These are phyloP conservation scores for Micractinium sp. DNA, from an alignment of 139 green algal species.

Conservation along the genomic window DNA sequence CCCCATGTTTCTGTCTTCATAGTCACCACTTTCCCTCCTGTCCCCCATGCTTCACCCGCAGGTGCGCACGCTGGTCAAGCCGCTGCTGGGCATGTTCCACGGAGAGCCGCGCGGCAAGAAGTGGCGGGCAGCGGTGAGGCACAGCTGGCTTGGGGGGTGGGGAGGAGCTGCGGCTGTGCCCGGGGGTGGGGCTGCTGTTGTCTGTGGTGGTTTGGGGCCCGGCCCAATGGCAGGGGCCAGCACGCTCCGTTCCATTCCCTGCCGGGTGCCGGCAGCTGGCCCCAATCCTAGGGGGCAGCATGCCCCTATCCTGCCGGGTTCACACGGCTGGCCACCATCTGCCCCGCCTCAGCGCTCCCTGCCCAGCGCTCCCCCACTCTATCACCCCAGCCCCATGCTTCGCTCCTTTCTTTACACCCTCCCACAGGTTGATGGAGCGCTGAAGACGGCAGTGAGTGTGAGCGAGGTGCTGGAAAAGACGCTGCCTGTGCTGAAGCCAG, in stretches of 20 bases:
- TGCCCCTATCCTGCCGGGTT: not conserved
- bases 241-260: not conserved
- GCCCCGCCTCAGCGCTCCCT: too few relatives aligned
- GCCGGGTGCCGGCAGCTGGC: not conserved
- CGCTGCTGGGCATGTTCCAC: constrained; percentile 87
- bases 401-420: not conserved
- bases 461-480: constrained; percentile 49
- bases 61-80: constrained; percentile 77
- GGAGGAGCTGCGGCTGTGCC: not conserved
- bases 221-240: not conserved
- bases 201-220: too few relatives aligned
- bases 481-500: constrained; percentile 47
- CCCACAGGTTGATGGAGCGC: constrained; percentile 32
- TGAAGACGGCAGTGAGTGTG: constrained; percentile 32
- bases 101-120: constrained; percentile 67
- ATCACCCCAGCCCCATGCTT: too few relatives aligned
- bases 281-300: not conserved
- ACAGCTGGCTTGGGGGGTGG: not conserved
- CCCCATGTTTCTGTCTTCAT: not conserved
- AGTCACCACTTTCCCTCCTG: not conserved
- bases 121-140: constrained; percentile 51
- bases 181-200: too few relatives aligned
- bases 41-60: constrained; percentile 38
- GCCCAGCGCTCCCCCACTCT: not conserved
- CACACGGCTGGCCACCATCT: too few relatives aligned